Evolutionary conservation across 805 yeast species (phyloP), one percentile per base, ranked within the genome.

Genomic region (Yueomyces sp.): DNA sequence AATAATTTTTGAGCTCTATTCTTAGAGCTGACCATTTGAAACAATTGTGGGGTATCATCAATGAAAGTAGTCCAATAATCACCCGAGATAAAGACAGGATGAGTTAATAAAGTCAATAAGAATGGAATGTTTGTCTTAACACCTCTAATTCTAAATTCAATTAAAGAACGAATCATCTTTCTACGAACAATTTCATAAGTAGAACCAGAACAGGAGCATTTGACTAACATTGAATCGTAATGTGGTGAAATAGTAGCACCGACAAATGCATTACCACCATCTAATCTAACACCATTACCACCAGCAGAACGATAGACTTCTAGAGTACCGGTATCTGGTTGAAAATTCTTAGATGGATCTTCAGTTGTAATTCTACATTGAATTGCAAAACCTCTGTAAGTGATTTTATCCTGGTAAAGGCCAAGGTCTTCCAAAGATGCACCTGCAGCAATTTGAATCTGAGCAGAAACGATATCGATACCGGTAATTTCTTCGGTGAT

Each of bases 311-410:
- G 79, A 72, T 90, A 90, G 40, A 90, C 98, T 66, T 90, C 98
- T 56, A 90, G 83, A 67, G 88, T 87, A 62, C 98, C 98, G 3
- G 97, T 92, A 63, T 90, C 98, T 12, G 98, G 98, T 68, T 85
- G 96, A 79, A 90, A 90, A 62, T 83, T 85, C 70, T 88, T 88
- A 42, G 94, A 62, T 9, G 98, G 97, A 63, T 90, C 98, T 67
- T 92, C 98, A 42, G 98, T 90, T 46, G 97, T 90, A 70, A 92
- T 92, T 73, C 98, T 87, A 72, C 98, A 90, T 72, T 92, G 98
- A 55, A 92, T 92, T 36, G 98, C 97, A 61, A 88, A 90, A 26
- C 99, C 99, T 60, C 97, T 78, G 41, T 95, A 81, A 45, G 96
- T 84, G 68, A 92, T 86, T 61, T 83, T 82, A 66, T 90, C 96